These are phyloP conservation scores for Amanita pallidorosea DNA, from an alignment of 768 basidiomycete genomes.

Conservation along the genomic window DNA sequence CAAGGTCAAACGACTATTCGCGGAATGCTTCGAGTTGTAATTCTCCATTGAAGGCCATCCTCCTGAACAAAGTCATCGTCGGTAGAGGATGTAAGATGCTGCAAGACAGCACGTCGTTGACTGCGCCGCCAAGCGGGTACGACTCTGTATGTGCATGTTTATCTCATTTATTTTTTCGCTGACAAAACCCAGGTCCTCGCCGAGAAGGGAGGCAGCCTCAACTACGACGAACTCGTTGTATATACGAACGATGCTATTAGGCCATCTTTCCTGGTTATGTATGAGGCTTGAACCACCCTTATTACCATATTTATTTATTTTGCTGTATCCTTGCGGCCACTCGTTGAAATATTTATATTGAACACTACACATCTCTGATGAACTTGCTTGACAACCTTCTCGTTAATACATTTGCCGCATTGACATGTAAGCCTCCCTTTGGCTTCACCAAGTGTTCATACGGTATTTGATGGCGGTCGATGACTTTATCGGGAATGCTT, in stretches of 20 bases:
- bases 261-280: slow-evolving; percentile 62
- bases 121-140: slow-evolving; percentile 48
- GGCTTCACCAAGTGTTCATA: too few relatives aligned
- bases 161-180: not conserved
- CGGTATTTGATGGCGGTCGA: too few relatives aligned
- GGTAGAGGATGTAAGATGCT: slow-evolving; percentile 60
- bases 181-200: slow-evolving; percentile 41
- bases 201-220: slow-evolving; percentile 54
- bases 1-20: slow-evolving; percentile 61
- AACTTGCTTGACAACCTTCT: too few relatives aligned
- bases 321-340: too few relatives aligned
- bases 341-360: too few relatives aligned
- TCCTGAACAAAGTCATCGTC: slow-evolving; percentile 68
- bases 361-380: too few relatives aligned
- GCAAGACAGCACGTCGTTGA: slow-evolving; percentile 43
- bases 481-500: too few relatives aligned
- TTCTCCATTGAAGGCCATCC: slow-evolving; percentile 49
- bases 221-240: slow-evolving; percentile 64
- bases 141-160: slow-evolving; percentile 44
- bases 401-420: too few relatives aligned
- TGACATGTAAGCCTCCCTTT: too few relatives aligned
- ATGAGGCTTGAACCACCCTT: slow-evolving; percentile 31
- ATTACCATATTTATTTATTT: too few relatives aligned
- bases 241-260: slow-evolving; percentile 64
- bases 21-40: slow-evolving; percentile 33